These are phyloP conservation scores for Tagetes erecta DNA, from an alignment of 129 eudicot species.

Conservation along the genomic window DNA sequence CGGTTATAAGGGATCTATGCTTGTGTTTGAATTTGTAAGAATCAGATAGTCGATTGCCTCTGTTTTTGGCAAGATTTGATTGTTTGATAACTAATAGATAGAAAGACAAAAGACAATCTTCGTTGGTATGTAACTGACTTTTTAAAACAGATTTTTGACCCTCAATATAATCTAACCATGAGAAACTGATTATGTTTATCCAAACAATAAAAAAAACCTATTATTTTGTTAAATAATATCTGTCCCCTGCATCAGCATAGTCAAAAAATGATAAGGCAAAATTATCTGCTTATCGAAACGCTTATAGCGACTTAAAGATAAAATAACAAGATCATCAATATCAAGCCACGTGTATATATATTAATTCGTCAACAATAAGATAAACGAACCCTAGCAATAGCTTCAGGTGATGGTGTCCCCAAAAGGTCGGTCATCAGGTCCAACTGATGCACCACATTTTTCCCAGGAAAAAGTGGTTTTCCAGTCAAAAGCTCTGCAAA, in stretches of 20 bases:
- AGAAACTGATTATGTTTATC: neutral
- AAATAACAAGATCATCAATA: neutral
- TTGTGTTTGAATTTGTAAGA: neutral
- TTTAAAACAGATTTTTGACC: neutral
- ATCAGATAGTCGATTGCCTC: neutral
- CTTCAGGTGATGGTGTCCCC: conserved; percentile 95
- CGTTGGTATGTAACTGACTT: neutral
- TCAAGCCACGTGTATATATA: neutral
- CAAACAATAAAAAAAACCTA: neutral
- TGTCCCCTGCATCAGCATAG: neutral
- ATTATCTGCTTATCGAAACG: conserved; percentile 4
- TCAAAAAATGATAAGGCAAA: neutral
- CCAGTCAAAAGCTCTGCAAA: conserved; percentile 95
- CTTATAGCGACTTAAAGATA: neutral
- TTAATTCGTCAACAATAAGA: neutral
- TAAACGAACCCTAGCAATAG: conserved; percentile 76
- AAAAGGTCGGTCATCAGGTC: conserved; percentile 91
- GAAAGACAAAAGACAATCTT: neutral
- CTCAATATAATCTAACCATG: neutral
- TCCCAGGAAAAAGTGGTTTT: conserved; percentile 91
- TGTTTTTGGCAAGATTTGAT: neutral
- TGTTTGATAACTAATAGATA: neutral
- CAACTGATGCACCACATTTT: conserved; percentile 93
- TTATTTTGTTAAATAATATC: neutral
- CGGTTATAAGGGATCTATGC: neutral